These are phyloP conservation scores for Epicoccum sorghinum DNA, from an alignment of 2,329 filamentous ascomycete species.

Conservation along the genomic window DNA sequence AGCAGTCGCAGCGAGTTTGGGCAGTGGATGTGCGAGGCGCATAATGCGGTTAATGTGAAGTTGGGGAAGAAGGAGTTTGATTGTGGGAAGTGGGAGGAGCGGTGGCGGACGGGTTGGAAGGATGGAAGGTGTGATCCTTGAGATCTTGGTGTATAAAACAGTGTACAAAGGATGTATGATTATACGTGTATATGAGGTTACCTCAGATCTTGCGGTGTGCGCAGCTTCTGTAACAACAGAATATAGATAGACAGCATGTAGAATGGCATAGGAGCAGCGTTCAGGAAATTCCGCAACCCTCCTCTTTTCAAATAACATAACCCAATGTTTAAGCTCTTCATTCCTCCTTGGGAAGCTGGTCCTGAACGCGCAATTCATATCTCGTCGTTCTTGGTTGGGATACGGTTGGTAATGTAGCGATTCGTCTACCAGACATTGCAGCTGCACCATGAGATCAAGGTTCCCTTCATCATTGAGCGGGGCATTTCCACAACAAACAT, in stretches of 20 bases:
- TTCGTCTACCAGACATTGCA: not conserved
- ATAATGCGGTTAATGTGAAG: conserved; percentile 88
- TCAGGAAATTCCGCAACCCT: not conserved
- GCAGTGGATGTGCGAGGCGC: conserved; percentile 81
- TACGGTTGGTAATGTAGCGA: too few species aligned
- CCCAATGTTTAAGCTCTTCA: too few species aligned
- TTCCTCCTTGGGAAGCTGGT: too few species aligned
- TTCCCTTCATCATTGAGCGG: not conserved
- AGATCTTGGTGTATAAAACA: not conserved
- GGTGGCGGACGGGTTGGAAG: conserved; percentile 90
- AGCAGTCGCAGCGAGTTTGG: conserved; percentile 72
- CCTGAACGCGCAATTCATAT: too few species aligned
- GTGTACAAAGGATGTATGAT: conserved; percentile 9
- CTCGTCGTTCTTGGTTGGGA: too few species aligned
- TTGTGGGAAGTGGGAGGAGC: conserved; percentile 87
- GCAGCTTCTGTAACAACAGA: conserved; percentile 1
- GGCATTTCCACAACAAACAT: not conserved
- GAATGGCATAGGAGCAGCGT: conserved; percentile 19
- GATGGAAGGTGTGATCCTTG: conserved; percentile 68
- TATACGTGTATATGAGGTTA: not conserved
- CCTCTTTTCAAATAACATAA: too few species aligned
- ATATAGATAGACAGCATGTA: conserved; percentile 8
- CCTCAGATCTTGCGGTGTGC: not conserved
- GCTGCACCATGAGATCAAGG: conserved; percentile 9
- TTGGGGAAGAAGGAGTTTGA: conserved; percentile 91